These are phyloP conservation scores for Kodamaea laetipori DNA, from an alignment of 805 yeast genomes.

Conservation along the genomic window DNA sequence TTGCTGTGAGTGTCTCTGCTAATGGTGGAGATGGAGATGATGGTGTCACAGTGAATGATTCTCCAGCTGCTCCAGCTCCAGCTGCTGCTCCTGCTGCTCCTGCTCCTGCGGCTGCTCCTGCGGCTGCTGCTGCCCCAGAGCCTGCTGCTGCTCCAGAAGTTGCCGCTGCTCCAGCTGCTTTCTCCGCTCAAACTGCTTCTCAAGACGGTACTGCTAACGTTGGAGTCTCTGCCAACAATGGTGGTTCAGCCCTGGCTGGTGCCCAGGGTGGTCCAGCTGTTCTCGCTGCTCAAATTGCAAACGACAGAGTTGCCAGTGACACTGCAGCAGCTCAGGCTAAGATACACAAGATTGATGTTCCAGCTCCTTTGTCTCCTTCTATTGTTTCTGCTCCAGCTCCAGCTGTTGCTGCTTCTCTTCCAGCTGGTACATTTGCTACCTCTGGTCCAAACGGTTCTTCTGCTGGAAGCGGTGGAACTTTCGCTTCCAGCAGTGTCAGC, in stretches of 20 bases:
- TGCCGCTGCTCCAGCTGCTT: no score
- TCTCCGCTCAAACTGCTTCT: no score
- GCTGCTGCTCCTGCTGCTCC: no score
- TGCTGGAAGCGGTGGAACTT: slow-evolving; percentile 1
- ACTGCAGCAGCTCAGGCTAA: not conserved
- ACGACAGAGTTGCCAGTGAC: not conserved
- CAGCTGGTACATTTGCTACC: not conserved
- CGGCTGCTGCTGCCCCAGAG: no score
- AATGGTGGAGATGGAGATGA: no score
- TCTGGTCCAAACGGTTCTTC: slow-evolving; percentile 3
- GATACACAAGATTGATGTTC: not conserved
- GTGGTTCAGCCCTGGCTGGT: not conserved
- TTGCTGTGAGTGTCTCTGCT: not conserved
- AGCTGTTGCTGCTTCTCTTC: not conserved
- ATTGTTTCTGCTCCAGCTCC: not conserved
- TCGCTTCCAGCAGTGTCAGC: not conserved
- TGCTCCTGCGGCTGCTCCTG: no score
- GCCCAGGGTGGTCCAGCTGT: not conserved
- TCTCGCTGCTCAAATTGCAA: not conserved
- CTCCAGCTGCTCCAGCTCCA: no score
- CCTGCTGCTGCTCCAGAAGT: no score
- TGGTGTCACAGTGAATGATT: no score
- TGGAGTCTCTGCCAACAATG: no score
- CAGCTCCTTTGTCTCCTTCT: not conserved
- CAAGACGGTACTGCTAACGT: no score